Base-by-base conservation (phyloP, 1,284 basidiomycete genomes). In the Rhodotorula sp. region DNA sequence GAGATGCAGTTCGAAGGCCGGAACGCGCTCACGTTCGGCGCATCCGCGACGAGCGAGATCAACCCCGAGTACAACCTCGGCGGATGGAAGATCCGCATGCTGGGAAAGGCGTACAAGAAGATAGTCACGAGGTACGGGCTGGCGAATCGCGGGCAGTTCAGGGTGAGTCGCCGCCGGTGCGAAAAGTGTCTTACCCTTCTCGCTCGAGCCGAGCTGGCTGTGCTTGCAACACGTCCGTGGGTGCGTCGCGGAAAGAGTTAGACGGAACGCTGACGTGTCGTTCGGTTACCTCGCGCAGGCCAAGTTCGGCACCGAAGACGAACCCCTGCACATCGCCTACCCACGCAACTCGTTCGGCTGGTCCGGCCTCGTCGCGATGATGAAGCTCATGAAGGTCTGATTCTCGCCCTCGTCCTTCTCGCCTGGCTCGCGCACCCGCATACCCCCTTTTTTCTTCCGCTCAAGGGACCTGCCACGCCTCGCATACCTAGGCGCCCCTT, bases 221-320 rank as follows among this genome's bases (percentile, higher is more conserved):
- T 44, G 40, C 40, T 6, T 44, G 40, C 40, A 44, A 13, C 16
- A 3, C 40, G 40, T 13, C 11, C 15, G 40, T n/a, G n/a, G n/a
- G n/a, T n/a, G n/a, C n/a, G n/a, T n/a, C n/a, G n/a, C n/a, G n/a
- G n/a, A n/a, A n/a, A n/a, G n/a, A n/a, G n/a, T n/a, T n/a, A n/a
- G n/a, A n/a, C n/a, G n/a, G n/a, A n/a, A n/a, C n/a, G n/a, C n/a
- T n/a, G n/a, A n/a, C n/a, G n/a, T n/a, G n/a, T n/a, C n/a, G n/a
- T n/a, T n/a, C n/a, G n/a, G n/a, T n/a, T n/a, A n/a, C 22, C 7
- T 44, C 48, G 15, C 28, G 24, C 60, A 70, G 68, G 40, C 59
- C 24, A 74, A 71, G 46, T 71, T 74, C 51, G 69, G 63, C 6
- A 64, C 67, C n/a, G 72, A 74, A 26, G 56, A 60, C 26, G 62